phyloP scores from a whole-genome alignment of 495 filamentous ascomycete species.

The Hypomontagnella submonticulosa region DNA sequence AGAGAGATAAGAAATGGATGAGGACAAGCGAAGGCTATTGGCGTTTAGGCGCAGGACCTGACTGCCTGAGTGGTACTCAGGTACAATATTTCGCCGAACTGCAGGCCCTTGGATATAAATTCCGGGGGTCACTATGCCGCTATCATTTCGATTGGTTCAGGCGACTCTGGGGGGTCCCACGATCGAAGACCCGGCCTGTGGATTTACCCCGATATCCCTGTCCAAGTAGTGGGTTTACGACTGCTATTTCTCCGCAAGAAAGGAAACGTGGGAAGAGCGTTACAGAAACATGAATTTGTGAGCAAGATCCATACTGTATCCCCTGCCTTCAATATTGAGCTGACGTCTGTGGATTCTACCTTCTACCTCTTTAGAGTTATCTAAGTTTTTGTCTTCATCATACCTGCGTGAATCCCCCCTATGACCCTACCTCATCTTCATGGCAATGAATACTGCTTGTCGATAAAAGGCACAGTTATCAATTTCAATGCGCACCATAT shows the following conservation, averaged over 20 bases:
- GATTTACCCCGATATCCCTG: slow-evolving; percentile 37
- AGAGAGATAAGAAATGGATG: slow-evolving; percentile 33
- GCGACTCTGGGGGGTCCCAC: slow-evolving; percentile 26
- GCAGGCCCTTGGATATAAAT: slow-evolving; percentile 20
- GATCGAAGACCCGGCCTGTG: slow-evolving; percentile 16
- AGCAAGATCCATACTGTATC: too few species aligned
- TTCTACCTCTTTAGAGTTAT: too few species aligned
- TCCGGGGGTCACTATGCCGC: slow-evolving; percentile 29
- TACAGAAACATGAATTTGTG: too few species aligned
- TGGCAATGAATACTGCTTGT: too few species aligned
- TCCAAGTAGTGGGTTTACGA: slow-evolving; percentile 7
- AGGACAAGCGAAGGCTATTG: slow-evolving; percentile 17
- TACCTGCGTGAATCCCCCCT: too few species aligned
- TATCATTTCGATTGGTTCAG: slow-evolving; percentile 18
- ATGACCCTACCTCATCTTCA: too few species aligned
- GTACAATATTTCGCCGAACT: slow-evolving; percentile 42
- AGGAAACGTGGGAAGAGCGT: too few species aligned
- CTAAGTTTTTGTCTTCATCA: too few species aligned
- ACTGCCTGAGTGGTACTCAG: slow-evolving; percentile 19
- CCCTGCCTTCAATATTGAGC: too few species aligned
- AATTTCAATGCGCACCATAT: too few species aligned
- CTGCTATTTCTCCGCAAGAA: slow-evolving; percentile 5
- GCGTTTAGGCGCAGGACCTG: slow-evolving; percentile 25
- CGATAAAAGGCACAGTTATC: too few species aligned
- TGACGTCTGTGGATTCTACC: too few species aligned